A percentile compares a stretch with the other conserved stretches of the same genome.
Evolutionary conservation across 2,329 filamentous ascomycete species (phyloP).

Genomic region (Fusarium poae): DNA sequence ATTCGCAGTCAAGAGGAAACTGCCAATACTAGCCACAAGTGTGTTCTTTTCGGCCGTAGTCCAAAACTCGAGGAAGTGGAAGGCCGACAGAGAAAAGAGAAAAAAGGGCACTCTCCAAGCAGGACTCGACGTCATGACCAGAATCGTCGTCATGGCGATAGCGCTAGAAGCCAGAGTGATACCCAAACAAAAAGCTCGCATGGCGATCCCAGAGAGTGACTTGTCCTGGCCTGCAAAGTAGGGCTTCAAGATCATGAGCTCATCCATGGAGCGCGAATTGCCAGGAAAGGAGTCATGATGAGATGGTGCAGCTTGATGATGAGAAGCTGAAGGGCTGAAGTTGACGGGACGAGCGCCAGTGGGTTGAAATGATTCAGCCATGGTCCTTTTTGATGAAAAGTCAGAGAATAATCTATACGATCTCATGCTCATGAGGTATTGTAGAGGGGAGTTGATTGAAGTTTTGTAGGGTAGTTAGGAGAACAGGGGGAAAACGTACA

Average conservation of each 20-base stretch:
- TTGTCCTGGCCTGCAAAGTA: conserved; percentile 64
- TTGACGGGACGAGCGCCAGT: conserved; percentile 22
- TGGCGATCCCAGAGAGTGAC: conserved; percentile 70
- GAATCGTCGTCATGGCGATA: conserved; percentile 49
- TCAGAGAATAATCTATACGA: conserved; percentile 33
- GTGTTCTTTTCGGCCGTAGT: conserved; percentile 89
- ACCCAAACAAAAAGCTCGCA: conserved; percentile 69
- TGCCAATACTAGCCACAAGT: conserved; percentile 74
- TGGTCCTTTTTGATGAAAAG: conserved; percentile 23
- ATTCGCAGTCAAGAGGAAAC: conserved; percentile 88
- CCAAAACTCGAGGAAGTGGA: conserved; percentile 98
- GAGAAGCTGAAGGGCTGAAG: conserved; percentile 39
- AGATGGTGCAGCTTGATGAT: conserved; percentile 32
- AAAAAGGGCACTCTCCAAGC: conserved; percentile 77
- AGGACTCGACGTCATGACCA: conserved; percentile 58
- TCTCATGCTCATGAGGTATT: conserved; percentile 23
- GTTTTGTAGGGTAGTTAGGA: conserved; percentile 6
- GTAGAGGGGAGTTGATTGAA: background rate
- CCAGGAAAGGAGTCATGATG: conserved; percentile 36
- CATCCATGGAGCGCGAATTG: conserved; percentile 43
- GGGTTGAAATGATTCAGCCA: conserved; percentile 29
- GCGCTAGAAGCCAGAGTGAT: conserved; percentile 56
- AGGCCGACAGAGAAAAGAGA: conserved; percentile 75
- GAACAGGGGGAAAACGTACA: conserved; percentile 15
- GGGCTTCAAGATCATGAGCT: conserved; percentile 49